These are phyloP conservation scores for Trametes maxima DNA, from an alignment of 768 basidiomycete species.

Conservation along the genomic window DNA sequence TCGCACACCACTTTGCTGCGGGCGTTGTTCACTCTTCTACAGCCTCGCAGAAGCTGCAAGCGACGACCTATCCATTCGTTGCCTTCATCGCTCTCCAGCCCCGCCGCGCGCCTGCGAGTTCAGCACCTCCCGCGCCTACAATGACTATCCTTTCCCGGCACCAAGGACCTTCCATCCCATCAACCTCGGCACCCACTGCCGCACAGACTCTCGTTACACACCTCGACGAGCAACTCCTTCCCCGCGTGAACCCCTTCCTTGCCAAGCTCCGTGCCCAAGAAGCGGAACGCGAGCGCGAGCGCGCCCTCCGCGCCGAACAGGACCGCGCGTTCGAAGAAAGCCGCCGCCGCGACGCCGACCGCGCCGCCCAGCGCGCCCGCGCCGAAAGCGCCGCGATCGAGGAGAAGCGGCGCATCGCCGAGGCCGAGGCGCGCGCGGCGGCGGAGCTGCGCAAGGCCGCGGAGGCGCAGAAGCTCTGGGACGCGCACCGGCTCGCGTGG, in stretches of 20 bases:
- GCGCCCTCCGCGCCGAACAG: slow-evolving; percentile 71
- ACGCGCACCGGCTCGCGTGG: slow-evolving; percentile 49
- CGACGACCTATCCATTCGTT: slow-evolving; percentile 91
- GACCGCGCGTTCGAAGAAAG: slow-evolving; percentile 76
- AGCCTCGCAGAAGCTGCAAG: slow-evolving; percentile 75
- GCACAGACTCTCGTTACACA: slow-evolving; percentile 64
- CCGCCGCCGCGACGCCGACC: slow-evolving; percentile 65
- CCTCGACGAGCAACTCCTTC: slow-evolving; percentile 71
- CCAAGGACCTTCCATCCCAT: slow-evolving; percentile 60
- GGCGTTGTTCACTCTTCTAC: slow-evolving; percentile 5
- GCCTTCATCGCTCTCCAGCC: slow-evolving; percentile 91
- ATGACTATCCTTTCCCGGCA: slow-evolving; percentile 88
- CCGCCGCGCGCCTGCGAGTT: slow-evolving; percentile 45
- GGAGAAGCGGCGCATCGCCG: slow-evolving; percentile 36
- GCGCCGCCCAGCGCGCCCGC: slow-evolving; percentile 57
- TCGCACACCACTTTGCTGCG: too few species aligned
- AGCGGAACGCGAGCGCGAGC: slow-evolving; percentile 47
- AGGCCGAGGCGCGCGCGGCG: slow-evolving; percentile 40
- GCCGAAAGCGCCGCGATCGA: slow-evolving; percentile 51
- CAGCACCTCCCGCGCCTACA: slow-evolving; percentile 45
- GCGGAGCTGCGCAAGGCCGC: slow-evolving; percentile 36
- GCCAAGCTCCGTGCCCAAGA: slow-evolving; percentile 56
- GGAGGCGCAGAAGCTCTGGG: slow-evolving; percentile 29
- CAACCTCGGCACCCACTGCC: slow-evolving; percentile 57
- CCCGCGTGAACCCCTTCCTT: slow-evolving; percentile 80